These are phyloP conservation scores for Backusella mclennaniae DNA, from an alignment of 192 early-diverging fungal species.

Conservation along the genomic window DNA sequence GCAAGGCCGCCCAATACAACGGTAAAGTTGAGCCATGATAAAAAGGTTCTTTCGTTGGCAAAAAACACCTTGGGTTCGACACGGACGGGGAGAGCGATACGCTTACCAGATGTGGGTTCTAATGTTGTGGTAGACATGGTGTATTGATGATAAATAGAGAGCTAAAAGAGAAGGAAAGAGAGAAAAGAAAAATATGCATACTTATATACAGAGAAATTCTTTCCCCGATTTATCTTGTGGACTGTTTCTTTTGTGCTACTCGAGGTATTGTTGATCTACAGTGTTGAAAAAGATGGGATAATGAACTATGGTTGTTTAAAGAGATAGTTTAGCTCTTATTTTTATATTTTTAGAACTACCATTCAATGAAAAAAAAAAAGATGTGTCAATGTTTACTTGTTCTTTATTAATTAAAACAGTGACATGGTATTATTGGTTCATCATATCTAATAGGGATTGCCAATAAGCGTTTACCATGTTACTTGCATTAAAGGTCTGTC, in stretches of 20 bases:
- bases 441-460: not conserved
- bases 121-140: not conserved
- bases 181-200: not conserved
- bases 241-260: not conserved
- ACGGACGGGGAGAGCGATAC: slow-evolving; percentile 72
- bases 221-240: not conserved
- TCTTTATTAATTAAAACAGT: too few relatives aligned
- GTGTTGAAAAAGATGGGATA: too few relatives aligned
- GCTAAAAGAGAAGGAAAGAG: not conserved
- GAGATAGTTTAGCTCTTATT: too few relatives aligned
- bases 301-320: too few relatives aligned
- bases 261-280: not conserved
- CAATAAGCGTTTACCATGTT: not conserved
- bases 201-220: not conserved
- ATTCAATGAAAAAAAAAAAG: too few relatives aligned
- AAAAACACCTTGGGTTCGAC: slow-evolving; percentile 96
- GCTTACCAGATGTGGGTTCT: slow-evolving; percentile 42
- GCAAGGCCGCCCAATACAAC: slow-evolving; percentile 73
- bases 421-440: too few relatives aligned
- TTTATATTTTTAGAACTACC: too few relatives aligned
- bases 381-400: too few relatives aligned
- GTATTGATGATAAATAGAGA: not conserved
- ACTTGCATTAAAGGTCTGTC: not conserved
- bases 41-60: slow-evolving; percentile 93
- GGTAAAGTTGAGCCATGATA: slow-evolving; percentile 87